Percentiles rank a stretch among this genome's conserved stretches.
These are phyloP conservation scores for Gautieria morchelliformis DNA, from an alignment of 768 basidiomycete genomes.

Conservation along the genomic window DNA sequence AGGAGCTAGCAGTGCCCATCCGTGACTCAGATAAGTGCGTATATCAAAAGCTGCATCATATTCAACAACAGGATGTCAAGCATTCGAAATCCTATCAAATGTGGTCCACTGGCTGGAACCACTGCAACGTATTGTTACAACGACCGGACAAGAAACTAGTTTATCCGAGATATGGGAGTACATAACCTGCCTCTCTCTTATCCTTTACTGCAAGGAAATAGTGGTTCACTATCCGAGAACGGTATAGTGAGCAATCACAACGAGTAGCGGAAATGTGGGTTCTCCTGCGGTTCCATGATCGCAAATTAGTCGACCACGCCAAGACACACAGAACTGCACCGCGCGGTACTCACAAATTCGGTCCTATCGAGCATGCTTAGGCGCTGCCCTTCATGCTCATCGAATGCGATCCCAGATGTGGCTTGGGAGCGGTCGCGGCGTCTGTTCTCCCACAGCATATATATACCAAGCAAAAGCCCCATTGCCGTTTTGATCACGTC, in stretches of 20 bases:
- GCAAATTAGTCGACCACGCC: neutral
- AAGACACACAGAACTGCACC: neutral
- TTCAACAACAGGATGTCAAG: no score
- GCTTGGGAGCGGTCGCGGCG: constrained; percentile 14
- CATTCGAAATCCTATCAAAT: no score
- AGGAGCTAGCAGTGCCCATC: no score
- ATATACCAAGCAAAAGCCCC: constrained; percentile 15
- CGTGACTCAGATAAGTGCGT: no score
- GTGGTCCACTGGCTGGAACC: no score
- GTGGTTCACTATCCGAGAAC: no score
- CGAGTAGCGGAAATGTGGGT: constrained; percentile 6
- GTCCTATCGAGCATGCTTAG: constrained; percentile 7
- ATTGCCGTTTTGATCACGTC: constrained; percentile 13
- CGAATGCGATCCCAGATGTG: neutral
- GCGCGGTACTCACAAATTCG: neutral
- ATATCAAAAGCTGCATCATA: no score
- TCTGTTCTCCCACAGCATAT: constrained; percentile 24
- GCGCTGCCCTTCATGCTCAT: constrained; percentile 3
- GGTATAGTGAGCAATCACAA: neutral
- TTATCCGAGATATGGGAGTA: no score
- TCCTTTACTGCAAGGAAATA: no score
- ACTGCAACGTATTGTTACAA: no score
- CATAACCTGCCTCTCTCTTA: no score
- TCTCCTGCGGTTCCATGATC: neutral
- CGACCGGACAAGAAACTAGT: no score